Conservation (phyloP, 1,284 basidiomycete species). For the Veloboletus limbatus region DNA sequence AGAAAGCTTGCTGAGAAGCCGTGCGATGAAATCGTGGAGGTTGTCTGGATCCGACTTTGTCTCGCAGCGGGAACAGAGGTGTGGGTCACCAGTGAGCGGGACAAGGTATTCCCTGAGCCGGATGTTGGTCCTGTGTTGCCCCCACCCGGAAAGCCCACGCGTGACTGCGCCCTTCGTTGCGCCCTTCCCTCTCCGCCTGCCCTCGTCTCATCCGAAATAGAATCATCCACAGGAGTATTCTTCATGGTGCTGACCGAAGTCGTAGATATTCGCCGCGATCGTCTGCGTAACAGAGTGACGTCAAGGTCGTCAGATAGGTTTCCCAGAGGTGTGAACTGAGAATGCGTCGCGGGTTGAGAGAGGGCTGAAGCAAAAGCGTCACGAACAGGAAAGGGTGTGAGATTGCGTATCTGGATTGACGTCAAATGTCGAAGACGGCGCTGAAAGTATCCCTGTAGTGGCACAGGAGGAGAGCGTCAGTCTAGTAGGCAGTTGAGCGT, state of each 20-base stretch:
- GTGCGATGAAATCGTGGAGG: constrained; percentile 47
- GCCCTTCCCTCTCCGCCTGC: constrained; percentile 36
- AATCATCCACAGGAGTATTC: constrained; percentile 46
- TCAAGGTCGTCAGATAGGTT: constrained; percentile 69
- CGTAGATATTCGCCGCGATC: constrained; percentile 58
- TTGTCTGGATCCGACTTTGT: constrained; percentile 46
- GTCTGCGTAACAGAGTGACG: constrained; percentile 54
- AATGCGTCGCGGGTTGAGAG: constrained; percentile 56
- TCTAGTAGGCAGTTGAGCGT: neutral
- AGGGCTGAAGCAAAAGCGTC: constrained; percentile 74
- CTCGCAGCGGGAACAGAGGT: constrained; percentile 33
- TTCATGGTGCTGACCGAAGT: constrained; percentile 53
- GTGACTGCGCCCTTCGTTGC: constrained; percentile 39
- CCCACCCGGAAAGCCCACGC: constrained; percentile 36
- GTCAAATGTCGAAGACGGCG: constrained; percentile 73
- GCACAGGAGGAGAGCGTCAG: neutral
- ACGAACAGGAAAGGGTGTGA: constrained; percentile 76
- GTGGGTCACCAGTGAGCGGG: constrained; percentile 19
- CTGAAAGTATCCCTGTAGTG: constrained; percentile 38
- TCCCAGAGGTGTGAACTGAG: constrained; percentile 54
- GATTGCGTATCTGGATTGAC: constrained; percentile 71
- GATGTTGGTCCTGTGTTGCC: constrained; percentile 27
- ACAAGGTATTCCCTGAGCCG: constrained; percentile 20
- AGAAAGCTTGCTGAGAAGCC: constrained; percentile 19
- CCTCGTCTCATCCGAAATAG: constrained; percentile 29